Conservation (phyloP, 2,329 filamentous ascomycete genomes). For the Aureobasidium sp. region DNA sequence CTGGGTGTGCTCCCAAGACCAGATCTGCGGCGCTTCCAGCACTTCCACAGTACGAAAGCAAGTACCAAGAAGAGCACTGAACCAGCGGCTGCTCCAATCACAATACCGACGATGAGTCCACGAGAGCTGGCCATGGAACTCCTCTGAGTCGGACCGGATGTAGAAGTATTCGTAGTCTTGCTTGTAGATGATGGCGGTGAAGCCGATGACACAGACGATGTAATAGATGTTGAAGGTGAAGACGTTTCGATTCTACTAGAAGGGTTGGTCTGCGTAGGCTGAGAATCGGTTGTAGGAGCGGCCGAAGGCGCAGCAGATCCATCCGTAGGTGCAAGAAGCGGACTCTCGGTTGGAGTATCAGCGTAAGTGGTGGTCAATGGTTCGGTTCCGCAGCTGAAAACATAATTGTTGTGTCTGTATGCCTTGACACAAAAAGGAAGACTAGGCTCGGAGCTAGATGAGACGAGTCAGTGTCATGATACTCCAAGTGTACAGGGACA, state of each 20-base stretch:
- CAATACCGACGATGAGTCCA: neutral
- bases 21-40: neutral
- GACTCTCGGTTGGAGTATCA: neutral
- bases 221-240: neutral
- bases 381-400: neutral
- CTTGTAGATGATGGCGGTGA: neutral
- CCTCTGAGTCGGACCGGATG: neutral
- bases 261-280: neutral
- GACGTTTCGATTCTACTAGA: too few relatives aligned
- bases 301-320: neutral
- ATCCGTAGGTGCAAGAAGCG: neutral
- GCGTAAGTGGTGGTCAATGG: neutral
- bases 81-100: neutral
- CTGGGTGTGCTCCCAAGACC: neutral
- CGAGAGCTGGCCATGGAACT: neutral
- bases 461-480: neutral
- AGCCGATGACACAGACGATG: neutral
- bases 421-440: neutral
- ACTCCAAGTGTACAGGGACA: neutral
- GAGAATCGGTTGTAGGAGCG: neutral
- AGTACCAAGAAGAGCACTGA: neutral
- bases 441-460: neutral
- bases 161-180: neutral
- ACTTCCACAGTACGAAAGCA: neutral
- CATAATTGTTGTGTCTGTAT: neutral